Conservation (phyloP, 495 filamentous ascomycete species). For the Penicillium soppii region DNA sequence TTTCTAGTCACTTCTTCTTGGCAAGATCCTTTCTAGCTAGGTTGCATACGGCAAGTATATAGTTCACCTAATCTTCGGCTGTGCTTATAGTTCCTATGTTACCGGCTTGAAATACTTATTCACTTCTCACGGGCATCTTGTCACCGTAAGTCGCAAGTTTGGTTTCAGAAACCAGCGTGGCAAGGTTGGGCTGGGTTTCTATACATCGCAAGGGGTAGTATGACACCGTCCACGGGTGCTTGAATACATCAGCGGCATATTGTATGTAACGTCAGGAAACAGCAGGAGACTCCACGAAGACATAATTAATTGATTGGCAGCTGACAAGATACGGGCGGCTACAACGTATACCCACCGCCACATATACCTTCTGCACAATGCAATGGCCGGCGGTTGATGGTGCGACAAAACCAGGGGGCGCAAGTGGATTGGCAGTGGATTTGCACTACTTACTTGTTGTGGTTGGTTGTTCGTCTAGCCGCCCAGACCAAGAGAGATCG, state of each 20-base stretch:
- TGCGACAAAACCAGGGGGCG: conserved; percentile 11
- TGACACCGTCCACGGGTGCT: background rate
- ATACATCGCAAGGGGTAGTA: background rate
- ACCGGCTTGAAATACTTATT: no score
- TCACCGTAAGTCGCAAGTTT: no score
- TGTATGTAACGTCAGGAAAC: background rate
- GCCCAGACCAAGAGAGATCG: conserved; percentile 18
- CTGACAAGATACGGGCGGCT: conserved; percentile 18
- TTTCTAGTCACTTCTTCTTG: no score
- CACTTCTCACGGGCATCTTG: no score
- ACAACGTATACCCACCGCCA: no score
- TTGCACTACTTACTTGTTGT: conserved; percentile 10
- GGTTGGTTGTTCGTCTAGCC: conserved; percentile 24
- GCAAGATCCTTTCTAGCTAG: no score
- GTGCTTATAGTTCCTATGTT: no score
- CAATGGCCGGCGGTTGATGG: conserved; percentile 1
- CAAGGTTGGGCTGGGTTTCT: no score
- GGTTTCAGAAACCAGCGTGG: no score
- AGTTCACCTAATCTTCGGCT: no score
- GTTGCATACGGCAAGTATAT: no score
- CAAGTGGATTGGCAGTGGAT: background rate
- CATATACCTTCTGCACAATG: no score
- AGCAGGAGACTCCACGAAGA: background rate
- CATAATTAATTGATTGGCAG: conserved; percentile 13
- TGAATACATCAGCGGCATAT: background rate